These are phyloP conservation scores for Apiospora hydei DNA, from an alignment of 2,329 filamentous ascomycete species.

Conservation along the genomic window DNA sequence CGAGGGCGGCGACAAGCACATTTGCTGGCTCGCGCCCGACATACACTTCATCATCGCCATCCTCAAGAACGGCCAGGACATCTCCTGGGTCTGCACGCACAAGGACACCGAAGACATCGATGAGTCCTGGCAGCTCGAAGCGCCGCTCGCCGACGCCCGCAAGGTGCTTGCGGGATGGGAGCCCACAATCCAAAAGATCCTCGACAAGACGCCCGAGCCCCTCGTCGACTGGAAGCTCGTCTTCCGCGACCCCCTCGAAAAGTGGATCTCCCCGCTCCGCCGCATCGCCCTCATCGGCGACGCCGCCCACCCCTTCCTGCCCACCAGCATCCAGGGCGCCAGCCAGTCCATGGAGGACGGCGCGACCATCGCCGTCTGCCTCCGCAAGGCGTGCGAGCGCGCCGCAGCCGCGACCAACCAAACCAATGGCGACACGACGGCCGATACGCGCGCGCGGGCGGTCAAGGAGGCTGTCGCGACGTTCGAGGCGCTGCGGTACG, in stretches of 20 bases:
- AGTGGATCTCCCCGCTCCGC: constrained; percentile 48
- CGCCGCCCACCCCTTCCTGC: constrained; percentile 58
- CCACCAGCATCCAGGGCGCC: constrained; percentile 55
- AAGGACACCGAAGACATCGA: constrained; percentile 44
- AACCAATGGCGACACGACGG: constrained; percentile 28
- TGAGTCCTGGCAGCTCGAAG: constrained; percentile 37
- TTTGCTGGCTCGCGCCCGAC: constrained; percentile 60
- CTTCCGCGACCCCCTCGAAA: constrained; percentile 47
- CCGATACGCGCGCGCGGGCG: constrained; percentile 26
- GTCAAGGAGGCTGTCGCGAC: constrained; percentile 50
- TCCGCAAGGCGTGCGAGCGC: constrained; percentile 40
- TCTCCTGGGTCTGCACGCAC: constrained; percentile 63
- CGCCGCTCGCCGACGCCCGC: constrained; percentile 37
- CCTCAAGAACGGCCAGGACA: constrained; percentile 59
- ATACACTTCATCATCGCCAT: constrained; percentile 60
- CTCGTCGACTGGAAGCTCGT: constrained; percentile 48
- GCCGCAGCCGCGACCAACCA: not conserved
- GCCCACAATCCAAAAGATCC: constrained; percentile 48
- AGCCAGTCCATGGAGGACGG: constrained; percentile 59
- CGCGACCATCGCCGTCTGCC: constrained; percentile 52
- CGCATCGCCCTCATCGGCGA: constrained; percentile 56
- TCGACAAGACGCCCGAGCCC: constrained; percentile 44
- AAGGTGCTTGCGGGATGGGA: constrained; percentile 43
- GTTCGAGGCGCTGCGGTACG: constrained; percentile 55
- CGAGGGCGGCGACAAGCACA: constrained; percentile 57